These are phyloP conservation scores for Cutaneotrichosporon sp. DNA, from an alignment of 1,284 basidiomycete genomes.

Conservation along the genomic window DNA sequence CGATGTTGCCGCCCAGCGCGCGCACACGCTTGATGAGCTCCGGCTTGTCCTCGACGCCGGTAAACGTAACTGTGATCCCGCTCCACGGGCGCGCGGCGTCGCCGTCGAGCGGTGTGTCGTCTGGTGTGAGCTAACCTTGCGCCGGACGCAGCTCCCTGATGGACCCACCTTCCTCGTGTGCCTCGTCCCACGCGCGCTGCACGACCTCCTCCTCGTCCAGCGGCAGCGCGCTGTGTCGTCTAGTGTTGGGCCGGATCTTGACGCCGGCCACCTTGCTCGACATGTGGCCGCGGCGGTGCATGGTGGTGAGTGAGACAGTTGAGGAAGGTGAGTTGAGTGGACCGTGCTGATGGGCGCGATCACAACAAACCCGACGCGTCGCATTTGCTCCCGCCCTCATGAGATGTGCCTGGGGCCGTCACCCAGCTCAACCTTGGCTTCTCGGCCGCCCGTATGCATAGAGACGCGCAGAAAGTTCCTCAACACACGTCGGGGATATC, in stretches of 20 bases:
- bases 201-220: slow-evolving; percentile 32
- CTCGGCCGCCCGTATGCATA: too few species aligned
- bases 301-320: slow-evolving; percentile 8
- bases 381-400: neutral
- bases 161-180: slow-evolving; percentile 20
- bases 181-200: slow-evolving; percentile 27
- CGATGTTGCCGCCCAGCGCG: slow-evolving; percentile 42
- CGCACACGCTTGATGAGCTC: slow-evolving; percentile 22
- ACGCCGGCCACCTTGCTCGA: slow-evolving; percentile 49
- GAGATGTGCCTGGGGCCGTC: neutral
- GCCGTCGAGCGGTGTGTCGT: slow-evolving; percentile 23
- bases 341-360: neutral
- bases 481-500: neutral
- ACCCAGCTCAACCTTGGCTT: too few species aligned
- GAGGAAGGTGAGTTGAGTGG: too few species aligned
- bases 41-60: slow-evolving; percentile 48
- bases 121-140: slow-evolving; percentile 27
- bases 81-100: slow-evolving; percentile 36
- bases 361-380: slow-evolving; percentile 12
- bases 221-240: slow-evolving; percentile 5
- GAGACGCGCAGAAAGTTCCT: neutral
- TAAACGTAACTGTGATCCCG: slow-evolving; percentile 44
- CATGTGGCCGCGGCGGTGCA: slow-evolving; percentile 48
- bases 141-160: too few species aligned
- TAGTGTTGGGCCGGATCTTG: slow-evolving; percentile 43